Percentiles rank a stretch among this genome's conserved stretches.
These are phyloP conservation scores for Arabidopsis thaliana DNA, from an alignment of 345 rosid species.

Conservation along the genomic window TAIR10.1 NC_003074.8:2647001-2647500, in stretches of 20 bases:
- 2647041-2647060: neutral
- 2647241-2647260: too few relatives aligned
- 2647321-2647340: neutral
- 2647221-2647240: too few relatives aligned
- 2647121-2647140: slow-evolving; percentile 9
- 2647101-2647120: slow-evolving; percentile 26
- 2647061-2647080: neutral
- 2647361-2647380: neutral
- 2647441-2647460: neutral
- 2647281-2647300: too few relatives aligned
- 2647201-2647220: too few relatives aligned
- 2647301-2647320: neutral
- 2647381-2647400: slow-evolving; percentile 4
- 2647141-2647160: slow-evolving; percentile 33
- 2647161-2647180: too few relatives aligned
- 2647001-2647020: neutral
- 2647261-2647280: too few relatives aligned
- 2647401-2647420: neutral
- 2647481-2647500: neutral
- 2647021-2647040: slow-evolving; percentile 8
- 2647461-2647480: neutral
- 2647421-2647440: neutral
- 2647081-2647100: slow-evolving; percentile 25
- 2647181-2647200: too few relatives aligned
- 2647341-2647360: neutral